A percentile compares a stretch with the other conserved stretches of the same genome.
phyloP scores from a whole-genome alignment of 495 filamentous ascomycete genomes.

The Tirmania nivea region DNA sequence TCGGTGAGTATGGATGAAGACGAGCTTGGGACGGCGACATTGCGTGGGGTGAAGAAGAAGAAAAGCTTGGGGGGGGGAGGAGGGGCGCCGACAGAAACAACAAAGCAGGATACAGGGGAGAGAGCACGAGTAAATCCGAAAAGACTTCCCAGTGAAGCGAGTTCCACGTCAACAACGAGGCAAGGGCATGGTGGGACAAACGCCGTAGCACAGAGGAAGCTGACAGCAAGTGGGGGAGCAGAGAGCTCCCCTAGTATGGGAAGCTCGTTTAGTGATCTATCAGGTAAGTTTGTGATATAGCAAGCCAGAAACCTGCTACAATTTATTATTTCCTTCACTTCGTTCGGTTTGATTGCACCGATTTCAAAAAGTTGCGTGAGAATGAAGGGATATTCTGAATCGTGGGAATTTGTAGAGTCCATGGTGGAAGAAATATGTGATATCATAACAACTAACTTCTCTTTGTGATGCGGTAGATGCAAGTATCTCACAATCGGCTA shows the following conservation, averaged over 20 bases:
- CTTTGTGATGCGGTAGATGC: conserved; percentile 55
- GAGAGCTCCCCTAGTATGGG: conserved; percentile 69
- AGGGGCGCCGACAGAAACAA: neutral
- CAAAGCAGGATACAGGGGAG: neutral
- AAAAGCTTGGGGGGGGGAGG: neutral
- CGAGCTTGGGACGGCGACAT: neutral
- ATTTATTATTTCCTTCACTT: neutral
- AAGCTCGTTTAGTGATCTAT: conserved; percentile 90
- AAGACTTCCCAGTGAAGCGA: too few species aligned
- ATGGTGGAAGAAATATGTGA: neutral
- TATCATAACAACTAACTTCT: conserved; percentile 1
- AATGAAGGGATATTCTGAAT: too few species aligned
- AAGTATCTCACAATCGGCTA: conserved; percentile 77
- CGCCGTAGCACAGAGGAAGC: too few species aligned
- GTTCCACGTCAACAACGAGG: too few species aligned
- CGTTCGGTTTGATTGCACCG: neutral
- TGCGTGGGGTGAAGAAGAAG: neutral
- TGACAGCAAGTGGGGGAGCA: too few species aligned
- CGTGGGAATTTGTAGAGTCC: too few species aligned
- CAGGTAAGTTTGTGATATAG: conserved; percentile 37
- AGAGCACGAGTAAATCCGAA: neutral
- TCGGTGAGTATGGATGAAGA: neutral
- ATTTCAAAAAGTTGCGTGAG: too few species aligned
- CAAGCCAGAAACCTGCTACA: conserved; percentile 1
- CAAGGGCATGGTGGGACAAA: too few species aligned